Percentiles rank a stretch among this genome's conserved stretches.
phyloP scores from a whole-genome alignment of 2,329 filamentous ascomycete species.

The Emmonsia crescens region DNA sequence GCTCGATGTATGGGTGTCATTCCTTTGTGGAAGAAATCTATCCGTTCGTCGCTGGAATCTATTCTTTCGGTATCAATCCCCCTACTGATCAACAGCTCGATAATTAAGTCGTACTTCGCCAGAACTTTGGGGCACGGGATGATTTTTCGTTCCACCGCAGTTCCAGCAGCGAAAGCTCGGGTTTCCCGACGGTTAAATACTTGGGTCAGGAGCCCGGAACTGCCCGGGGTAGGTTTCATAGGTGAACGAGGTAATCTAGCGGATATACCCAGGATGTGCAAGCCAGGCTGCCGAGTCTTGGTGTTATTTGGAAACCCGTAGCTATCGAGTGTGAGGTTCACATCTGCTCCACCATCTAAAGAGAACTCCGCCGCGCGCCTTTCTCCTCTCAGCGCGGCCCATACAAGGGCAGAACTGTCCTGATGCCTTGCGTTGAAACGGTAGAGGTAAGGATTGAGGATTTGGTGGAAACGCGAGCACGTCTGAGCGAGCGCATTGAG shows the following conservation, averaged over 20 bases:
- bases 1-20: not conserved
- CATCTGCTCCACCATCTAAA: not conserved
- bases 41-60: not conserved
- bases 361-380: not conserved
- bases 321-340: not conserved
- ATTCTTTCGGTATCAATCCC: not conserved
- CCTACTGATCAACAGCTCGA: not conserved
- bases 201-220: not conserved
- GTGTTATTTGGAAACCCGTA: not conserved
- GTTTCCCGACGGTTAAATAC: not conserved
- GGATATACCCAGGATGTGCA: not conserved
- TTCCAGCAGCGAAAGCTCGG: not conserved
- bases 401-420: not conserved
- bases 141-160: not conserved
- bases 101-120: not conserved
- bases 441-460: not conserved
- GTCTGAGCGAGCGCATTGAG: not conserved
- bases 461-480: not conserved
- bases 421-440: not conserved
- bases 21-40: not conserved
- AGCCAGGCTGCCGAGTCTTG: not conserved
- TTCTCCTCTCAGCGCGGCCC: not conserved
- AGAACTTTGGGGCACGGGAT: not conserved
- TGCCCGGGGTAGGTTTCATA: not conserved
- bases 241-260: not conserved